These are phyloP conservation scores for Mycena chlorophos DNA, from an alignment of 768 basidiomycete genomes.

Conservation along the genomic window DNA sequence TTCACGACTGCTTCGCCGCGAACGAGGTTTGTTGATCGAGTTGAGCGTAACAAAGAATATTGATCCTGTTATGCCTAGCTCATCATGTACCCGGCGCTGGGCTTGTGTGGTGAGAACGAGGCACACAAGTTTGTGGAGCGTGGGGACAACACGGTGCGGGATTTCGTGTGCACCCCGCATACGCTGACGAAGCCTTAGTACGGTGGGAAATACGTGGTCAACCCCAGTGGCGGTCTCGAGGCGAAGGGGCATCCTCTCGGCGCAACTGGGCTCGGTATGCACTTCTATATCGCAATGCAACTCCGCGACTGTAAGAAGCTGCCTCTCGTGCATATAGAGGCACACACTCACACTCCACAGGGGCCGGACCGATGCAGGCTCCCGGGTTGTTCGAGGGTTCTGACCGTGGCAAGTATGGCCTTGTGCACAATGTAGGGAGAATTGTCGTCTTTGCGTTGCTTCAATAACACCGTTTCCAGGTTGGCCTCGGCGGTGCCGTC, in stretches of 20 bases:
- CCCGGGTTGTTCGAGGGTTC: conserved; percentile 61
- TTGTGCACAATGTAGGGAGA: conserved; percentile 81
- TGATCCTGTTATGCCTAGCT: conserved; percentile 50
- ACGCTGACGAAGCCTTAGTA: conserved; percentile 44
- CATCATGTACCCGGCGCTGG: conserved; percentile 78
- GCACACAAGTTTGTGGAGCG: conserved; percentile 74
- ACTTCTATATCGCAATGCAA: conserved; percentile 84
- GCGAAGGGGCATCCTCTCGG: conserved; percentile 89
- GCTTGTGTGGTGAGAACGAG: conserved; percentile 63
- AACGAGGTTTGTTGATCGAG: conserved; percentile 59
- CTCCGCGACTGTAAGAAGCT: conserved; percentile 57
- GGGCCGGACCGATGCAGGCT: conserved; percentile 85
- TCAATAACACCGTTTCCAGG: conserved; percentile 38
- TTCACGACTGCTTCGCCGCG: conserved; percentile 84
- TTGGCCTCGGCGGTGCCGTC: conserved; percentile 80
- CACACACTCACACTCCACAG: conserved; percentile 33
- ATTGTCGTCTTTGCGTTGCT: conserved; percentile 72
- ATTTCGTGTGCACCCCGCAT: background rate
- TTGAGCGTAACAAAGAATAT: background rate
- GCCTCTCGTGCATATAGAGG: background rate
- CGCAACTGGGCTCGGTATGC: conserved; percentile 83
- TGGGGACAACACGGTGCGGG: conserved; percentile 74
- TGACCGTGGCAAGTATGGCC: conserved; percentile 74
- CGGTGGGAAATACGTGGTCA: conserved; percentile 82
- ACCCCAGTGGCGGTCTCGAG: conserved; percentile 83